Evolutionary conservation across 139 green algal species (phyloP).

Genomic region (Zygnema circumcarinatum): DNA sequence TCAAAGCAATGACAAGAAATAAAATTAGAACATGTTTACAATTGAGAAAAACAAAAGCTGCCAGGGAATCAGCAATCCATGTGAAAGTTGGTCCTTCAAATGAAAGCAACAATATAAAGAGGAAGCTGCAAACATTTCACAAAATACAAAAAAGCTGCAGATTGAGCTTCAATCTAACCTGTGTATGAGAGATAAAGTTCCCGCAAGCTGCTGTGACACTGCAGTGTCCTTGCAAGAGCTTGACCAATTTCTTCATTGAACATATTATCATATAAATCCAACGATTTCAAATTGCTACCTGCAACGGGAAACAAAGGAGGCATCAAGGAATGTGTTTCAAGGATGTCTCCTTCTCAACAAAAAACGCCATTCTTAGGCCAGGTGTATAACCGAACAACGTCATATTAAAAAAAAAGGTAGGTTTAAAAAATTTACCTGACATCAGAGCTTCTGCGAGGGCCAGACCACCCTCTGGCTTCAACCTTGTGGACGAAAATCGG

Average conservation of each 20-base stretch:
- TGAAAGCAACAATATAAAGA: too few species aligned
- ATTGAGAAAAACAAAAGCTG: too few species aligned
- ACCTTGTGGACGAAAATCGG: slow-evolving; percentile 78
- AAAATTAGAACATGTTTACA: background rate
- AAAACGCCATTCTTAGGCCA: too few species aligned
- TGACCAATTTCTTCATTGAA: slow-evolving; percentile 20
- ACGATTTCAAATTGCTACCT: slow-evolving; percentile 21
- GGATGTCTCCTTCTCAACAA: too few species aligned
- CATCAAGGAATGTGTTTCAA: too few species aligned
- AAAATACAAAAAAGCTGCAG: background rate
- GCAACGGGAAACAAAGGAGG: too few species aligned
- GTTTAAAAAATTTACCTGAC: too few species aligned
- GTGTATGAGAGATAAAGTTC: slow-evolving; percentile 42
- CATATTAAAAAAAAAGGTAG: too few species aligned
- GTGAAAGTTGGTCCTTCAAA: too few species aligned
- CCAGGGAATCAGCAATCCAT: too few species aligned
- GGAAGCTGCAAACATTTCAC: background rate
- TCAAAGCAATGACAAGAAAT: too few species aligned
- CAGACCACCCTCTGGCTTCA: slow-evolving; percentile 47
- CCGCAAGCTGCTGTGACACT: slow-evolving; percentile 11
- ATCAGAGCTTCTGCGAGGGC: slow-evolving; percentile 51
- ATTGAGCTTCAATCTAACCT: background rate
- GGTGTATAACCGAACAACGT: background rate
- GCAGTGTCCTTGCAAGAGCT: slow-evolving; percentile 3
- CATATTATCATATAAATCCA: slow-evolving; percentile 53